Evolutionary conservation across 2,329 filamentous ascomycete genomes (phyloP).

Genomic region (Verticillium dahliae): DNA sequence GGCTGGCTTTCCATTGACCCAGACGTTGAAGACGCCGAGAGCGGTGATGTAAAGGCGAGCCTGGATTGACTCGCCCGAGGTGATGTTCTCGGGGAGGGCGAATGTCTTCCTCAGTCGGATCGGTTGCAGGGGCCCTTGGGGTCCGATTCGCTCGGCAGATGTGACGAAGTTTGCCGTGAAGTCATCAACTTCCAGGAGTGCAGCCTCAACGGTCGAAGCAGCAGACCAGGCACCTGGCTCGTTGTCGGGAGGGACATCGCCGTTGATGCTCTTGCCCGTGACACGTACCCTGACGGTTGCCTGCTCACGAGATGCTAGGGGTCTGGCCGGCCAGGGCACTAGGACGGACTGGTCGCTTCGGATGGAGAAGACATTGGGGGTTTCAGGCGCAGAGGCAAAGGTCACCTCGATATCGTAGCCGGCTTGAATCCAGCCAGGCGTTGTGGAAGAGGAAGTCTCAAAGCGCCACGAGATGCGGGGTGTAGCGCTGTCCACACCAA

Average conservation of each 20-base stretch:
- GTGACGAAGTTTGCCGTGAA: conserved; percentile 6
- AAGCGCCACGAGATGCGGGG: conserved; percentile 15
- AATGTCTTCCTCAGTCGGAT: conserved; percentile 8
- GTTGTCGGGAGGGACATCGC: neutral
- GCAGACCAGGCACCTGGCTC: conserved; percentile 4
- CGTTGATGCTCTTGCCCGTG: conserved; percentile 10
- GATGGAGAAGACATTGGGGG: neutral
- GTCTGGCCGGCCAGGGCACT: conserved; percentile 9
- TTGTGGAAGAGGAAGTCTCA: neutral
- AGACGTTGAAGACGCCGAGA: conserved; percentile 27
- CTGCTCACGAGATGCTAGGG: conserved; percentile 18
- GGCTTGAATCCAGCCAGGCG: conserved; percentile 9
- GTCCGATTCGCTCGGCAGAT: neutral
- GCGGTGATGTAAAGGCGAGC: conserved; percentile 28
- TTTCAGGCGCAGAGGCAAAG: neutral
- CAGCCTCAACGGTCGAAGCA: conserved; percentile 3
- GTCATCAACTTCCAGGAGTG: neutral
- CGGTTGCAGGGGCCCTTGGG: conserved; percentile 2
- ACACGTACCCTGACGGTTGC: conserved; percentile 20
- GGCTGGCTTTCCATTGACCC: conserved; percentile 27
- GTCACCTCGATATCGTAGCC: conserved; percentile 13
- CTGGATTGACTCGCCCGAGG: neutral
- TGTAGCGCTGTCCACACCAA: conserved; percentile 6
- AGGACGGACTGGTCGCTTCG: conserved; percentile 5
- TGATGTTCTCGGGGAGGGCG: neutral